Evolutionary conservation across 2,329 filamentous ascomycete species (phyloP), one percentile per base, ranked within the genome.

Genomic region (Aspergillus awamori): DNA sequence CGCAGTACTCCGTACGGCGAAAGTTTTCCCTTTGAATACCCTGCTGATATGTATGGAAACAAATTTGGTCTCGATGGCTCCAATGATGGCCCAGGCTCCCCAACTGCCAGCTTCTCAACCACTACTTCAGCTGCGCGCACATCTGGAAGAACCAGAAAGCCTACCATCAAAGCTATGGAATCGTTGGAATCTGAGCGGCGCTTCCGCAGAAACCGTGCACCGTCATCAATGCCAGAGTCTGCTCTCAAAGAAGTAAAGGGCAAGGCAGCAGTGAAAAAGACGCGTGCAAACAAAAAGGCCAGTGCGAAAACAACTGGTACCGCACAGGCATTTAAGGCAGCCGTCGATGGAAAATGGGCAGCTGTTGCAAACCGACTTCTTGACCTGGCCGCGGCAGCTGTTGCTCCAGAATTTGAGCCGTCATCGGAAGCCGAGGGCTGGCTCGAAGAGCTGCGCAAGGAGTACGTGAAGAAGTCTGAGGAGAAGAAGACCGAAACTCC

Each of bases 111-210:
- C 60, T 57, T 64, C 17, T 62, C 65, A 11, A 66, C 66, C 3
- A 59, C 60, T 10, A 65, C 63, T 2, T 68, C 67, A 1, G 43
- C 58, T 10, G 60, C 60, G 5, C 63, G 68, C 15, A 62, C 60
- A 0, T 69, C 68, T 3, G 58, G 65, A 1, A 59, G 68, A 3
- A 41, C 63, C 20, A 60, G 68, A 11, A 70, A 70, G 52, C 68
- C 69, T 6, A 70, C 66, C 5, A 63, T 65, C 22, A 59, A 63
- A 22, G 66, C 66, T 5, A 26, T 68, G 51, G 66, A 68, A 22
- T 67, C 65, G 3, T 28, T 66, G 15, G 63, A 66, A 48, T 68
- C 63, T 5, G 66, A 69, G 38, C 59, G 63, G 26, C 63, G 65
- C 4, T 63, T 61, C 58, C 62, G 59, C n/a, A 63, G 65, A 26